phyloP scores from a whole-genome alignment of 768 basidiomycete species.

The Roridomyces roridus region DNA sequence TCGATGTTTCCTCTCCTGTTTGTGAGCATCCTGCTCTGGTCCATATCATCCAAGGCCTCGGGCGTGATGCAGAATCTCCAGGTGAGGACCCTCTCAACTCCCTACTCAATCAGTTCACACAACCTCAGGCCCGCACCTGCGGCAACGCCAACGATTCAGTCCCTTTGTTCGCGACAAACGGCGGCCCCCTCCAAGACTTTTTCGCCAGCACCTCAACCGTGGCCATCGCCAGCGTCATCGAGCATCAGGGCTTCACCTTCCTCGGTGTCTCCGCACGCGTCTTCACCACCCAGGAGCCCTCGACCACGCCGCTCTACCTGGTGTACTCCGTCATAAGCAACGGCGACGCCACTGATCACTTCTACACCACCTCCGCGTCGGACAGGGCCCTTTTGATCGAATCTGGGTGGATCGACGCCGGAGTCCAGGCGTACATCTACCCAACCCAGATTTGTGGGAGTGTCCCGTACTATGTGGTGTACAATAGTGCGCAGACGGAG shows the following conservation, averaged over 20 bases:
- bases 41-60: too few relatives aligned
- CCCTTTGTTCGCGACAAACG: not conserved
- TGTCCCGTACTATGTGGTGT: conserved; percentile 4
- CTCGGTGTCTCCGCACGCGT: conserved; percentile 1
- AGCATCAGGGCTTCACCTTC: not conserved
- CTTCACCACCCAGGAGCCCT: conserved; percentile 2
- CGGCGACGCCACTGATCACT: not conserved
- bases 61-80: too few relatives aligned
- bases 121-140: not conserved
- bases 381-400: not conserved
- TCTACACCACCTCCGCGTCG: conserved; percentile 4
- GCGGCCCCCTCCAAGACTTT: not conserved
- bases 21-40: too few relatives aligned
- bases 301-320: conserved; percentile 2
- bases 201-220: not conserved
- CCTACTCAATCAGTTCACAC: too few relatives aligned
- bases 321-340: not conserved
- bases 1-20: too few relatives aligned
- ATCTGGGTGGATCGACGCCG: not conserved
- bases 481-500: conserved; percentile 1
- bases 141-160: not conserved
- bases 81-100: too few relatives aligned
- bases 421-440: not conserved
- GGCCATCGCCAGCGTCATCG: conserved; percentile 1
- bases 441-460: conserved; percentile 2